phyloP scores from a whole-genome alignment of 2,329 filamentous ascomycete species.

The Cercospora brassicicola region DNA sequence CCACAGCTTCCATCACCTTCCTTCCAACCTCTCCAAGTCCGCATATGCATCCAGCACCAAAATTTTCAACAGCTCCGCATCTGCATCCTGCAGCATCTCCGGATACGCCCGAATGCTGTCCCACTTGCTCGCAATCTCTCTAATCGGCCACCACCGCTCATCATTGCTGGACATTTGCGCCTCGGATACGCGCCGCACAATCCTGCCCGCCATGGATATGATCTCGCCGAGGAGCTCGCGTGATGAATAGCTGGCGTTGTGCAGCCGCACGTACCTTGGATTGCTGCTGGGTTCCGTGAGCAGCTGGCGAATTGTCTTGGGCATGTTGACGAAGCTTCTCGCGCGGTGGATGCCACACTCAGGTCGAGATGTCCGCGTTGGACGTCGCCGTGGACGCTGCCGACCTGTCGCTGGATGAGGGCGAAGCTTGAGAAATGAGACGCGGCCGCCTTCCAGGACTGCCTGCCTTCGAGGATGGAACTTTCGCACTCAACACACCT shows the following conservation, averaged over 20 bases:
- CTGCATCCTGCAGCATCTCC: conserved; percentile 24
- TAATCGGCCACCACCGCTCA: conserved; percentile 19
- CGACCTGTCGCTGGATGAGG: neutral
- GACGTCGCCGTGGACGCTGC: neutral
- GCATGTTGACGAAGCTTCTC: conserved; percentile 1
- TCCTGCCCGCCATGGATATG: conserved; percentile 20
- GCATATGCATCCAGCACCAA: conserved; percentile 25
- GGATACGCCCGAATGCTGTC: conserved; percentile 25
- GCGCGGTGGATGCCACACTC: neutral
- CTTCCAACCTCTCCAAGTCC: conserved; percentile 21
- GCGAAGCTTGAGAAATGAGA: neutral
- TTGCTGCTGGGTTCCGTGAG: conserved; percentile 16
- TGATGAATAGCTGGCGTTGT: conserved; percentile 18
- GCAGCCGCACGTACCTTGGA: conserved; percentile 23
- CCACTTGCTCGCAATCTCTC: conserved; percentile 26
- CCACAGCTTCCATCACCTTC: neutral
- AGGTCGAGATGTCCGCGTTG: neutral
- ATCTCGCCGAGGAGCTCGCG: conserved; percentile 22
- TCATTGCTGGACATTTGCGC: conserved; percentile 19
- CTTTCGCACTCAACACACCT: neutral
- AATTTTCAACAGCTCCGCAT: conserved; percentile 25
- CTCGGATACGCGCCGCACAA: conserved; percentile 18
- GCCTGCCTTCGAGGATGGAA: neutral
- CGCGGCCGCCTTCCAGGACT: neutral
- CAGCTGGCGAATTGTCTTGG: conserved; percentile 20